Percentiles rank a stretch among this genome's conserved stretches.
These are phyloP conservation scores for Parmelia sp. DNA, from an alignment of 495 filamentous ascomycete genomes.

Conservation along the genomic window DNA sequence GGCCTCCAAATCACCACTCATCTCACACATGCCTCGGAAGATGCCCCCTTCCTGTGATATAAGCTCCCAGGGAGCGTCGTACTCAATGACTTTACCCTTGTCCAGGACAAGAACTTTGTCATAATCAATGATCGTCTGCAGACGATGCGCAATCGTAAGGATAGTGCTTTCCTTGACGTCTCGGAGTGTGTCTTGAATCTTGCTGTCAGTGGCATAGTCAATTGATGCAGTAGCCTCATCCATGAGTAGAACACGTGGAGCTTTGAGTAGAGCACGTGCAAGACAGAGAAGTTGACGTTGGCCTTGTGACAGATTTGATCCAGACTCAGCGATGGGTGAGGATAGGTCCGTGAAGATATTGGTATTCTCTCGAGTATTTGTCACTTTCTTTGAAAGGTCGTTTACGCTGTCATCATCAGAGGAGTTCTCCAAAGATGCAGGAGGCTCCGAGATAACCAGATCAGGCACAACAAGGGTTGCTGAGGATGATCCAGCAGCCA, in stretches of 20 bases:
- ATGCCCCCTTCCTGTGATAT: constrained; percentile 59
- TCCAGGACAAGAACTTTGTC: constrained; percentile 98
- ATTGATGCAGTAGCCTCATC: constrained; percentile 98
- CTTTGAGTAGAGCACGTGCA: constrained; percentile 86
- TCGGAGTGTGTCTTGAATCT: constrained; percentile 92
- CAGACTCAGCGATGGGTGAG: constrained; percentile 81
- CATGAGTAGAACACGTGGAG: constrained; percentile 91
- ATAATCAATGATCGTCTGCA: constrained; percentile 96
- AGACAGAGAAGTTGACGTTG: constrained; percentile 94
- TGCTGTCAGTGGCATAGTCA: constrained; percentile 90
- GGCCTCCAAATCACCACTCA: constrained; percentile 75
- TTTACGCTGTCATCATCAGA: constrained; percentile 35
- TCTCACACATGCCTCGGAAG: constrained; percentile 93
- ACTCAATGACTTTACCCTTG: constrained; percentile 82
- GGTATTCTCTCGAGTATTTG: constrained; percentile 60
- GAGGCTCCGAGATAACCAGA: constrained; percentile 21
- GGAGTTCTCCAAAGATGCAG: constrained; percentile 17
- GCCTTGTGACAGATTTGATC: constrained; percentile 93
- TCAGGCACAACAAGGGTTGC: constrained; percentile 39
- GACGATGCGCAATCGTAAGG: constrained; percentile 94
- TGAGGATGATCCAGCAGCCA: constrained; percentile 43
- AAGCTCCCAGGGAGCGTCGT: constrained; percentile 75
- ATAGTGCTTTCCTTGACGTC: constrained; percentile 82
- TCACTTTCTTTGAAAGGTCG: constrained; percentile 33
- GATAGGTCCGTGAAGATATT: constrained; percentile 90